Evolutionary conservation across 225 moss, liverwort and hornwort species (phyloP).

Genomic region (Marchantia polymorpha): DNA sequence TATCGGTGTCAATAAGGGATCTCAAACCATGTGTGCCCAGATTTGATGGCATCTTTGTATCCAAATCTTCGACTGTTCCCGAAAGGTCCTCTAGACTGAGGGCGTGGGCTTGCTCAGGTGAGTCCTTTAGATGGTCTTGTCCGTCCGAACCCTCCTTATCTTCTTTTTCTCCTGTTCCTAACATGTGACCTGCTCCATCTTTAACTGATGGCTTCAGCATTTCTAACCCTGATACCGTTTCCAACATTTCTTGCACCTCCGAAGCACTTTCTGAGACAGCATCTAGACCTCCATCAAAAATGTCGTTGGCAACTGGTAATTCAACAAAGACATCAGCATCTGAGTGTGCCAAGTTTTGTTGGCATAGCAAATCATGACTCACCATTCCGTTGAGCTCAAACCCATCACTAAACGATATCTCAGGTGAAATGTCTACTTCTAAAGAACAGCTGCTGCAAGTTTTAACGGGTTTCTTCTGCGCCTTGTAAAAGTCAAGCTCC

Average conservation of each 20-base stretch:
- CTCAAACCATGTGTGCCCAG: slow-evolving; percentile 34
- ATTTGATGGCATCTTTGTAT: slow-evolving; percentile 23
- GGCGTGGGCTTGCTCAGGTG: slow-evolving; percentile 13
- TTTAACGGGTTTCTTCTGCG: slow-evolving; percentile 11
- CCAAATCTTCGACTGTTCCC: slow-evolving; percentile 14
- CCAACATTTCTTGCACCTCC: slow-evolving; percentile 18
- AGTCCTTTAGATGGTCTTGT: slow-evolving; percentile 5
- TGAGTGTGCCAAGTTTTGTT: neutral
- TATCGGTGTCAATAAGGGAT: slow-evolving; percentile 28
- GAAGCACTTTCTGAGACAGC: slow-evolving; percentile 13
- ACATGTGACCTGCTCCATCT: slow-evolving; percentile 13
- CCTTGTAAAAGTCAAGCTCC: slow-evolving; percentile 14
- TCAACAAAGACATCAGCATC: slow-evolving; percentile 24
- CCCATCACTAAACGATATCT: slow-evolving; percentile 13
- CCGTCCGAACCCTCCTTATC: slow-evolving; percentile 8
- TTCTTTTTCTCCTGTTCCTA: slow-evolving; percentile 10
- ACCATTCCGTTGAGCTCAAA: slow-evolving; percentile 16
- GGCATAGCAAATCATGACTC: slow-evolving; percentile 10
- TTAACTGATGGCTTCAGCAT: slow-evolving; percentile 23
- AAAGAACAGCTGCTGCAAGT: neutral
- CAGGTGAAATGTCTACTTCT: slow-evolving; percentile 7
- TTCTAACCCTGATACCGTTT: slow-evolving; percentile 19
- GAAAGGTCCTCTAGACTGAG: slow-evolving; percentile 7
- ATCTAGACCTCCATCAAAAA: slow-evolving; percentile 14
- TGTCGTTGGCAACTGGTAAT: slow-evolving; percentile 3